Evolutionary conservation across 352 stramenopile genomes (phyloP).

Genomic region (Pythium apleroticum): DNA sequence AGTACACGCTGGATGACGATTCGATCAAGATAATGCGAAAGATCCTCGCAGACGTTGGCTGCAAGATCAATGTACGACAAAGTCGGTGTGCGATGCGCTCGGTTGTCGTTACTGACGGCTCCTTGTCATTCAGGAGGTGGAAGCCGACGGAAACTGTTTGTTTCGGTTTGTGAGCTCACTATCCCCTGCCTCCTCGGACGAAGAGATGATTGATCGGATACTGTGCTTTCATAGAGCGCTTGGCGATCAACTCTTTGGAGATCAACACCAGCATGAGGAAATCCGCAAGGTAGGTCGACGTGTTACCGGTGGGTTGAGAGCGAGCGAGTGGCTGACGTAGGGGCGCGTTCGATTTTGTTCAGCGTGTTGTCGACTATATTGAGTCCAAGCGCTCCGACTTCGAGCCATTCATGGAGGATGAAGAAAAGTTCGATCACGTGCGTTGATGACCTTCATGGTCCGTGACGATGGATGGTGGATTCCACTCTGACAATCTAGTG

Average conservation of each 20-base stretch:
- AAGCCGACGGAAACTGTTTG: constrained; percentile 82
- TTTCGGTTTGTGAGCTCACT: constrained; percentile 69
- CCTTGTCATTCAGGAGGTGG: constrained; percentile 50
- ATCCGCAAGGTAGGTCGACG: constrained; percentile 50
- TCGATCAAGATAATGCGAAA: constrained; percentile 54
- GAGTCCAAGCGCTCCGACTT: constrained; percentile 72
- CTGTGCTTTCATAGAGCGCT: constrained; percentile 39
- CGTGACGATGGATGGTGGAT: neutral
- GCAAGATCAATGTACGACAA: constrained; percentile 54
- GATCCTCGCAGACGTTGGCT: constrained; percentile 53
- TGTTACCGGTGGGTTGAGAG: neutral
- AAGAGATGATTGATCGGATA: too few species aligned
- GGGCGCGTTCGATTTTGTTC: neutral
- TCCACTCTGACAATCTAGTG: neutral
- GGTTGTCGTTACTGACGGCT: neutral
- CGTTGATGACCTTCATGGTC: neutral
- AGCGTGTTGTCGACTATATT: constrained; percentile 76
- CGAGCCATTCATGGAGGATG: constrained; percentile 88
- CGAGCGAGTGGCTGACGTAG: neutral
- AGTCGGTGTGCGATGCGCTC: neutral
- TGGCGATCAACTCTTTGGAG: constrained; percentile 71
- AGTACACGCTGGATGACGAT: constrained; percentile 38
- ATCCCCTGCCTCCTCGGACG: neutral
- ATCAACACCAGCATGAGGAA: constrained; percentile 62
- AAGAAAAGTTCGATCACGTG: constrained; percentile 85